These are phyloP conservation scores for Sporothrix schenckii DNA, from an alignment of 2,329 filamentous ascomycete species.

Conservation along the genomic window DNA sequence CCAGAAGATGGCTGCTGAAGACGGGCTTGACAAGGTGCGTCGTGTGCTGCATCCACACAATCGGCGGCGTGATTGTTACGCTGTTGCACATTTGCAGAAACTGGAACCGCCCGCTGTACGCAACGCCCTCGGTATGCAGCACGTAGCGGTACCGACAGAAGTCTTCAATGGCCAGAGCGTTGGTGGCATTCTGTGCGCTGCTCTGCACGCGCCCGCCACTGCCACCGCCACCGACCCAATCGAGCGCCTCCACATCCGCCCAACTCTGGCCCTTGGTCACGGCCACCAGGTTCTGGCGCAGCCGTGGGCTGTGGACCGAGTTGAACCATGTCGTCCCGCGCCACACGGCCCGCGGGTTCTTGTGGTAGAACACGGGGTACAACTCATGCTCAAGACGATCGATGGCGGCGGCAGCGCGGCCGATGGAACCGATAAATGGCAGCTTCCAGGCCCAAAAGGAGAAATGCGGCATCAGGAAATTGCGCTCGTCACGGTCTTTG, in stretches of 20 bases:
- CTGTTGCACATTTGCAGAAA: constrained; percentile 52
- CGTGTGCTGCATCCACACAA: constrained; percentile 52
- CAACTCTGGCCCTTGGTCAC: constrained; percentile 46
- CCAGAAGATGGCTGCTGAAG: constrained; percentile 38
- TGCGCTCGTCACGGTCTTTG: constrained; percentile 40
- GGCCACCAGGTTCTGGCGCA: constrained; percentile 48
- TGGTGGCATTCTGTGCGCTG: constrained; percentile 43
- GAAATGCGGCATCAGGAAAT: constrained; percentile 60
- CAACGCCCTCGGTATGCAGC: constrained; percentile 53
- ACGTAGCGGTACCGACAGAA: constrained; percentile 55
- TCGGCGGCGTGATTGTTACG: constrained; percentile 50
- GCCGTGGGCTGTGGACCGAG: constrained; percentile 47
- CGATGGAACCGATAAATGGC: constrained; percentile 52
- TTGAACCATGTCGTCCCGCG: constrained; percentile 57
- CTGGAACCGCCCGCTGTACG: constrained; percentile 53
- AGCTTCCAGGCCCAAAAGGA: constrained; percentile 59
- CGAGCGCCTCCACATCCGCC: constrained; percentile 53
- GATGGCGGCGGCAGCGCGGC: constrained; percentile 47
- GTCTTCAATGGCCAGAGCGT: constrained; percentile 53
- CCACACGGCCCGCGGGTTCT: constrained; percentile 52
- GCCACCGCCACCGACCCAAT: constrained; percentile 39
- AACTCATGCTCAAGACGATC: constrained; percentile 43
- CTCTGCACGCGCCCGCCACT: constrained; percentile 26
- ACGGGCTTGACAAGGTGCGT: constrained; percentile 50
- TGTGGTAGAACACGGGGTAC: constrained; percentile 39